Base-by-base conservation (phyloP, 2,329 filamentous ascomycete species). In the Paecilomyces sp. region DNA sequence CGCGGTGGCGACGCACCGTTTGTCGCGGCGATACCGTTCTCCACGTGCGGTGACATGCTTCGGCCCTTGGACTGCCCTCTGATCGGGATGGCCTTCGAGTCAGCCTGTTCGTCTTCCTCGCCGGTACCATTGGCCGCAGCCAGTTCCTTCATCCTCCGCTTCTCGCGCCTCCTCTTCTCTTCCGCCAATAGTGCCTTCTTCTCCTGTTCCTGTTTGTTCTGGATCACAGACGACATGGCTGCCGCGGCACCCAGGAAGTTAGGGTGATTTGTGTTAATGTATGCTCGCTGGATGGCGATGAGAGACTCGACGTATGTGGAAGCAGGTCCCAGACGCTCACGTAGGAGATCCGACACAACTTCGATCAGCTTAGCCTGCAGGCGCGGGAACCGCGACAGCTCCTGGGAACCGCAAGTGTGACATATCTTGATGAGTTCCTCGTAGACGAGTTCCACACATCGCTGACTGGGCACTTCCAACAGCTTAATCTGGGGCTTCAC, bases 371-470 rank as follows among this genome's bases (percentile, higher is more conserved):
- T 97, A 57, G 88, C 94, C 77, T 99, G 94, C 57, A 99, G 81
- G 62, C 94, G 86, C 12, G 94, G 94, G 74, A 93, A 99, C 63
- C 94, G 85, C 57, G 91, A 89, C 22, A 99, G 85, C 75, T 99
- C 94, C 15, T 90, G 95, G 1, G 92, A 97, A 63, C 94, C 94
- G 77, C 94, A 99, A 0, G 94, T 99, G 74, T 99, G 94, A 78
- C 94, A 97, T 66, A 99, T 97, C 79, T 99, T 99, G 80, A 99
- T 99, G 53, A 99, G 83, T 75, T 99, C 94, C 74, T 99, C 94
- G 74, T 99, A 99, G 2, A 99, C 94, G 58, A 99, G 85, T 77
- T 99, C 94, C 56, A 99, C 94, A 70, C 94, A 99, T 68, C 94
- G 88, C 73, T 99, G 94, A 72, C 91, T 95, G 9, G 94, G 94